Conservation (phyloP, 176 grass and related monocot genomes). For the Paspalum vaginatum region DNA sequence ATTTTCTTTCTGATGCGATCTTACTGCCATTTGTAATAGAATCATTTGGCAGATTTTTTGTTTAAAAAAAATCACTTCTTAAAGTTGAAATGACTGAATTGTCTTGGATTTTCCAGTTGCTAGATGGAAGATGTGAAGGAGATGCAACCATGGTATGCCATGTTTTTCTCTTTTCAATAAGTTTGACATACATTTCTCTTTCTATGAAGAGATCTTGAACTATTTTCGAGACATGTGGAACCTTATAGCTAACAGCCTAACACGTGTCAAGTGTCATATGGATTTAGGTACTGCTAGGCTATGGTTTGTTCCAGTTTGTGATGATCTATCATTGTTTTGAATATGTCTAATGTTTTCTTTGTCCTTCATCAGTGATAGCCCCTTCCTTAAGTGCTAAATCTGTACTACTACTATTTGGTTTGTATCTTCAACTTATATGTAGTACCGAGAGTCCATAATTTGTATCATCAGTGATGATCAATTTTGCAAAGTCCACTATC, state of each 20-base stretch:
- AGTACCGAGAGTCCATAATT: neutral
- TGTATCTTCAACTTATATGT: constrained; percentile 13
- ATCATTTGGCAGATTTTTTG: neutral
- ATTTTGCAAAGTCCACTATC: neutral
- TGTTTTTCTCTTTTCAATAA: constrained; percentile 36
- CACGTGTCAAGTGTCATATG: neutral
- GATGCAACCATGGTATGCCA: constrained; percentile 63
- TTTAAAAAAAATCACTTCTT: neutral
- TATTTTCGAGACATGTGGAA: neutral
- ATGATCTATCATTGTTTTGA: neutral
- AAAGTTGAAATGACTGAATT: constrained; percentile 40
- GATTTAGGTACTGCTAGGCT: neutral
- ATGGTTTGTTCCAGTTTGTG: neutral
- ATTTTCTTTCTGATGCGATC: constrained; percentile 19
- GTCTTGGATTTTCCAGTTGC: constrained; percentile 55
- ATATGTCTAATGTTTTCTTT: constrained; percentile 11
- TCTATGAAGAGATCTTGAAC: neutral
- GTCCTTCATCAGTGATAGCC: constrained; percentile 12
- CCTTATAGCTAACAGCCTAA: neutral
- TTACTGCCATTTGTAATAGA: constrained; percentile 29
- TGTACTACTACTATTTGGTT: neutral
- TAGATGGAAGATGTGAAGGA: constrained; percentile 78
- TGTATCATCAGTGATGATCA: neutral
- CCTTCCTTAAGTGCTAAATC: neutral
- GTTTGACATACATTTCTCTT: constrained; percentile 14